These are phyloP conservation scores for Trichophyton schoenleinii DNA, from an alignment of 2,329 filamentous ascomycete species.

Conservation along the genomic window DNA sequence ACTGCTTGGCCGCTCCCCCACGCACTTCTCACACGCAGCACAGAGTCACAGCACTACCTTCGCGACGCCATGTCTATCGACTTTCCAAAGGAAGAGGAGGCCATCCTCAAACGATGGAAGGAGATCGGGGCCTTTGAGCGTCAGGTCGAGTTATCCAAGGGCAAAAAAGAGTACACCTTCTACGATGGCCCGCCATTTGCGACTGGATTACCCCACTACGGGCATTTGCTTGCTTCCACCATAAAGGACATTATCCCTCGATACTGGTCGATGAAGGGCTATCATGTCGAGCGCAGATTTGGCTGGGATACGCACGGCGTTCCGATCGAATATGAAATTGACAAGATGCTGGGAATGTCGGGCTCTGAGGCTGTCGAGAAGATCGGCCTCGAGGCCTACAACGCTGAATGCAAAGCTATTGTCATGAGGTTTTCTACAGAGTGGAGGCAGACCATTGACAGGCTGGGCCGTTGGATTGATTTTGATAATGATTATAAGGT, in stretches of 20 bases:
- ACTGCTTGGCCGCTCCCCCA: neutral
- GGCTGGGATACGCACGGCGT: slow-evolving; percentile 94
- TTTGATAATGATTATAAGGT: slow-evolving; percentile 97
- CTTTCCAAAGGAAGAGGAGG: slow-evolving; percentile 86
- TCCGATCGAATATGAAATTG: slow-evolving; percentile 93
- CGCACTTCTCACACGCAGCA: neutral
- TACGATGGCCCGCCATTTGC: slow-evolving; percentile 79
- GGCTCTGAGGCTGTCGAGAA: slow-evolving; percentile 77
- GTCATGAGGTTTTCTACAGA: slow-evolving; percentile 83
- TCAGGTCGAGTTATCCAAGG: slow-evolving; percentile 75
- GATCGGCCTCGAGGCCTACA: slow-evolving; percentile 79
- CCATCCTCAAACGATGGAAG: slow-evolving; percentile 71
- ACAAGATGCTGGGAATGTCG: slow-evolving; percentile 85
- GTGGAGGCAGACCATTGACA: slow-evolving; percentile 78
- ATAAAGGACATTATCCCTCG: slow-evolving; percentile 95
- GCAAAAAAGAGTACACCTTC: slow-evolving; percentile 78
- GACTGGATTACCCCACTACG: slow-evolving; percentile 57
- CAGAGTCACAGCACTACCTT: neutral
- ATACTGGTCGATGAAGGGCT: slow-evolving; percentile 96
- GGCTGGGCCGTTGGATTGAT: slow-evolving; percentile 89
- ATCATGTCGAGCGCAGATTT: slow-evolving; percentile 81
- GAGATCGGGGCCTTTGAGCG: slow-evolving; percentile 84
- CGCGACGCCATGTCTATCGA: slow-evolving; percentile 61
- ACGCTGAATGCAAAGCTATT: slow-evolving; percentile 79
- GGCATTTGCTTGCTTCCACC: slow-evolving; percentile 75